phyloP scores from a whole-genome alignment of 192 early-diverging fungal genomes.

The Lobulomyces angularis region DNA sequence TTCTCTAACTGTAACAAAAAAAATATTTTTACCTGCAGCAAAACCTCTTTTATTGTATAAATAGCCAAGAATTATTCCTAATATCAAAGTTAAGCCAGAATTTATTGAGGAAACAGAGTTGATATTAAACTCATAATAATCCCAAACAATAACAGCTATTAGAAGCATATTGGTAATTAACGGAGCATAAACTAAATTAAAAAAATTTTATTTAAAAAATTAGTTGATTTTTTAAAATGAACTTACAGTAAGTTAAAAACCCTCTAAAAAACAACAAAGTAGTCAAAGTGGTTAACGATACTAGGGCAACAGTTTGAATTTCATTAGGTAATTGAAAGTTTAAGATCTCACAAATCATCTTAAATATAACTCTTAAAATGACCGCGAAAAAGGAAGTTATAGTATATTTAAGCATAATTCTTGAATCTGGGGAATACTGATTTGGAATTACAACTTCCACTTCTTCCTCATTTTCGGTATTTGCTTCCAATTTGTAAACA shows the following conservation, averaged over 20 bases:
- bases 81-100: constrained; percentile 4
- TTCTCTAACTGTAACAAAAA: neutral
- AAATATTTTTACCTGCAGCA: neutral
- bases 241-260: too few relatives aligned
- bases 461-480: constrained; percentile 5
- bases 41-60: neutral
- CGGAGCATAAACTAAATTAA: too few relatives aligned
- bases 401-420: constrained; percentile 4
- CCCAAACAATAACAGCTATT: too few relatives aligned
- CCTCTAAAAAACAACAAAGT: too few relatives aligned
- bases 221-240: too few relatives aligned
- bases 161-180: too few relatives aligned
- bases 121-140: too few relatives aligned
- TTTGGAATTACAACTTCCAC: too few relatives aligned
- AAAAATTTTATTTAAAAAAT: too few relatives aligned
- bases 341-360: constrained; percentile 3
- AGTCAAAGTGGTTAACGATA: too few relatives aligned
- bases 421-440: constrained; percentile 3
- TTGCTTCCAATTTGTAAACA: too few relatives aligned
- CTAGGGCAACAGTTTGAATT: too few relatives aligned
- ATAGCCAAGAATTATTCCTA: constrained; percentile 3
- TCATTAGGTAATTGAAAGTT: constrained; percentile 6
- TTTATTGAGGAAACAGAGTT: constrained; percentile 5
- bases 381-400: constrained; percentile 6
- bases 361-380: neutral